Base-by-base conservation (phyloP, 352 stramenopile species). In the Globisporangium emineosum region DNA sequence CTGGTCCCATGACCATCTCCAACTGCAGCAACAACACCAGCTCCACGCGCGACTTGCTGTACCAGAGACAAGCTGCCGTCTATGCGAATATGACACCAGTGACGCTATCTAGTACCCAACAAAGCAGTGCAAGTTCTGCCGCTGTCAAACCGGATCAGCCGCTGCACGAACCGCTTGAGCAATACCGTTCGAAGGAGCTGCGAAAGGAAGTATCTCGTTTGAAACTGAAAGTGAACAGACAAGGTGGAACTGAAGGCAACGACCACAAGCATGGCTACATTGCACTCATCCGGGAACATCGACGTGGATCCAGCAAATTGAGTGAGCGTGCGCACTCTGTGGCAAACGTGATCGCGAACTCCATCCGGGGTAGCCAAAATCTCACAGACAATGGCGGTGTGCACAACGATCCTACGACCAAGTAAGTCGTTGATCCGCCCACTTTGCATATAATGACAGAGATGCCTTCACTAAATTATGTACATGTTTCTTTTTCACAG, bases 211-310 rank as follows among this genome's bases (percentile, higher is more conserved):
- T 76, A 21, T 72, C 67, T 27, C 76, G 71, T 1, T 60, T 79
- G 45, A 77, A 79, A 43, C 62, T 83, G 25, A 64, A 61, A 30
- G 50, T 83, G 32, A 65, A 66, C 40, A 60, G 71, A 12, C 54
- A 62, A 21, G 30, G 45, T 12, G 73, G 73, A 7, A 42, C 61
- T 3, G 64, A 59, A 4, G 32, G 47, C 25, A 83, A 79, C 47
- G 71, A 79, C 50, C 66, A 76, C 62, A 83, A 81, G 56, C 50
- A 47, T 3, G 73, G 76, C 13, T 78, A 79, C 64, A 77, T 83
- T 1, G 62, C 57, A 32, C 68, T 83, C 25, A 56, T 83, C 19
- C 76, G 73, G 10, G 47, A 27, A 23, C 15, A 73, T 35, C 51
- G 47, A 2, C 27, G 50, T 9, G 32, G 52, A 0, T 1, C 30